Base-by-base conservation (phyloP, 2,329 filamentous ascomycete genomes). In the Arthrobotrys iridis region DNA sequence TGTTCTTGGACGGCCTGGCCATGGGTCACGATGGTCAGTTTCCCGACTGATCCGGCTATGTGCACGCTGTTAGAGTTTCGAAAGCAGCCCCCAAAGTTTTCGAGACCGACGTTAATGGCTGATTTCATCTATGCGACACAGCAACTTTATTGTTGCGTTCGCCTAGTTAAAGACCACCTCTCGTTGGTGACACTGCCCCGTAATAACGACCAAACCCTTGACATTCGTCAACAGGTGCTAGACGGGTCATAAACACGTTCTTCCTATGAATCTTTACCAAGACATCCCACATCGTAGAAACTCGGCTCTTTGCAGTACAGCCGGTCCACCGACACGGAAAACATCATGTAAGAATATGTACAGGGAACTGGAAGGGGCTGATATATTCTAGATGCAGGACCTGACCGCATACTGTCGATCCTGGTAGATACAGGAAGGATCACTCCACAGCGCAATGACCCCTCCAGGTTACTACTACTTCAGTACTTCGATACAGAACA, bases 41-140 rank as follows among this genome's bases (percentile, higher is more conserved):
- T 74, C 55, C 63, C 71, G 71, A 63, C 71, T 50, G 63, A 58
- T 67, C 71, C 71, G 71, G 71, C 55, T 43, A 28, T 24, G 35
- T 28, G 22, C 52, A 22, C 35, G 18, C 40, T 15, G 46, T 33
- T 35, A 48, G 41, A 35, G 33, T 43, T 46, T 58, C 40, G 37
- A 58, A 67, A 50, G 30, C 50, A 59, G 50, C 30, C 15, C 18
- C 13, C 35, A 41, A 65, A 28, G 30, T 59, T 45, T 55, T 33
- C 30, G 13, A 18, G 28, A 46, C 55, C 55, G 48, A 52, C 37
- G 28, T 58, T 30, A 48, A 52, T 67, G 37, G 26, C 46, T 46
- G 66, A 68, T 57, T 75, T 55, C 71, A 63, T 68, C 48, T 45
- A 45, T 68, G 48, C 46, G 57, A 57, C 46, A 75, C 70, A 37